Conservation (phyloP, 768 basidiomycete genomes). For the Guyanaporus albipodus region DNA sequence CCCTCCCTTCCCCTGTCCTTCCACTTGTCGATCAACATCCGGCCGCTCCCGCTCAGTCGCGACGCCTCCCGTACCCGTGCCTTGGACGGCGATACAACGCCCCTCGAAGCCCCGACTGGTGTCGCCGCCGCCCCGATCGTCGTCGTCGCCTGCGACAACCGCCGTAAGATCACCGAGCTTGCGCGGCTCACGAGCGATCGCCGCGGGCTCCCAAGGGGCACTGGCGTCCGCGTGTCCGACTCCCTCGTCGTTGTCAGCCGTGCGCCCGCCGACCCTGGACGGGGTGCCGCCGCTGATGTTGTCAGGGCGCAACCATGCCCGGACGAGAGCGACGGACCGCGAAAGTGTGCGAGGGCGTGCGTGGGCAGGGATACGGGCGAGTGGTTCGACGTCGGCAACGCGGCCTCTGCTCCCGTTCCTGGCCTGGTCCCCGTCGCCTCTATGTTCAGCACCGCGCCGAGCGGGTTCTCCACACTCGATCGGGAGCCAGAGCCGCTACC, state of each 20-base stretch:
- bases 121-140: background rate
- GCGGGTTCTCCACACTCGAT: too few species aligned
- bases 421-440: background rate
- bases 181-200: slow-evolving; percentile 26
- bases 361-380: slow-evolving; percentile 19
- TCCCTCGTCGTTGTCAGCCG: slow-evolving; percentile 15
- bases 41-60: background rate
- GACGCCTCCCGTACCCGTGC: too few species aligned
- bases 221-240: background rate
- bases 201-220: background rate
- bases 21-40: slow-evolving; percentile 1
- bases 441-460: too few species aligned
- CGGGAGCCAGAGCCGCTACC: background rate
- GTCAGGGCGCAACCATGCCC: background rate
- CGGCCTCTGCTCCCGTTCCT: background rate
- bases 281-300: background rate
- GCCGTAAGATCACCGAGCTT: slow-evolving; percentile 24
- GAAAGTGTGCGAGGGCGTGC: slow-evolving; percentile 1
- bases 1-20: background rate
- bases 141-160: slow-evolving; percentile 22
- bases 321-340: background rate
- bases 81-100: too few species aligned
- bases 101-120: background rate
- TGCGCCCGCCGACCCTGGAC: slow-evolving; percentile 26
- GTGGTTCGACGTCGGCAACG: slow-evolving; percentile 7